Percentiles rank a stretch among this genome's conserved stretches.
Evolutionary conservation across 148 eudicot genomes (phyloP).

Genomic region (Rhododendron williamsianum): DNA sequence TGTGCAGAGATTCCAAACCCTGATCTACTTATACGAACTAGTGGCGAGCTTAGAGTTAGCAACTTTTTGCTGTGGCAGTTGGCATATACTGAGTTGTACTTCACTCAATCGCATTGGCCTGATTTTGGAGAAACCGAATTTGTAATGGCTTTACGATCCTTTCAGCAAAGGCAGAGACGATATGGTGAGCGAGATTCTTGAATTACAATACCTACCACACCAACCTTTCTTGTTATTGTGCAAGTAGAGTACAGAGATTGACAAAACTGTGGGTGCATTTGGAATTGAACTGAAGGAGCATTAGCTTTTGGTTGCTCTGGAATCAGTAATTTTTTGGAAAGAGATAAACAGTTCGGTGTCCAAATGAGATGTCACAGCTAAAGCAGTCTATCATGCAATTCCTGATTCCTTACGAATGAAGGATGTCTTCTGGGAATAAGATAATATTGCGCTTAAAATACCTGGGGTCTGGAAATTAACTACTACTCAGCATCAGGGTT

Average conservation of each 20-base stretch:
- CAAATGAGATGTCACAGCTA: neutral
- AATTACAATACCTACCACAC: neutral
- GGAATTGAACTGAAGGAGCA: constrained; percentile 5
- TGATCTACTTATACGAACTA: constrained; percentile 65
- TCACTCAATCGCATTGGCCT: constrained; percentile 53
- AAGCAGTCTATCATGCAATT: neutral
- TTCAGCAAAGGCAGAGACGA: constrained; percentile 61
- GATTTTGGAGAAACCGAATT: constrained; percentile 71
- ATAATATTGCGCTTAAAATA: neutral
- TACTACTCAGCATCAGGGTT: neutral
- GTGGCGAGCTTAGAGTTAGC: constrained; percentile 77
- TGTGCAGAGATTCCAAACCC: constrained; percentile 51
- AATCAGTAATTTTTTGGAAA: neutral
- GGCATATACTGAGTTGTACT: constrained; percentile 67
- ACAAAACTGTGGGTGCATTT: neutral
- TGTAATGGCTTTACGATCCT: constrained; percentile 48
- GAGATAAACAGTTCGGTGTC: neutral
- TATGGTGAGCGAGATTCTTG: constrained; percentile 43
- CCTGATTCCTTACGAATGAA: neutral
- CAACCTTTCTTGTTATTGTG: neutral
- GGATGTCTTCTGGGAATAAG: neutral
- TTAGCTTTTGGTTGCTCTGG: neutral
- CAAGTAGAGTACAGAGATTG: neutral
- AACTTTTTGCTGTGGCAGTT: constrained; percentile 82
- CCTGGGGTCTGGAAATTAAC: neutral